Percentiles rank a stretch among this genome's conserved stretches.
These are phyloP conservation scores for Cordyceps cicadae DNA, from an alignment of 2,329 filamentous ascomycete species.

Conservation along the genomic window DNA sequence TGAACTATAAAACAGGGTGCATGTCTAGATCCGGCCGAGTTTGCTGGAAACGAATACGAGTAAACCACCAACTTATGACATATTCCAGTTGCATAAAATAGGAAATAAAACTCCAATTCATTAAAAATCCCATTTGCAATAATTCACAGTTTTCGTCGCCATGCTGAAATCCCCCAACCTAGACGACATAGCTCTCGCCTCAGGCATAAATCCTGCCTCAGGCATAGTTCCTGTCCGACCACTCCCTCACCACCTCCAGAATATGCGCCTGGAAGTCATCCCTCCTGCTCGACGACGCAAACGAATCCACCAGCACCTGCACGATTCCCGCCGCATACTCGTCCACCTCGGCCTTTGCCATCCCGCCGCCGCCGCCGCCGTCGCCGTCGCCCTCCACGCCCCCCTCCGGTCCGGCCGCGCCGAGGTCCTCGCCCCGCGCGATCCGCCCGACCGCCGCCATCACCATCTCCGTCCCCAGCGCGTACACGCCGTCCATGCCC, in stretches of 20 bases:
- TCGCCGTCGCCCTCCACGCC: not conserved
- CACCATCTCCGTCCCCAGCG: slow-evolving; percentile 1
- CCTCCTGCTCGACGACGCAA: not conserved
- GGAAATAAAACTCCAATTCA: no score
- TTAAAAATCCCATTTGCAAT: no score
- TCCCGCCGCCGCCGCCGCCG: no score
- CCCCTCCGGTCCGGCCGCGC: not conserved
- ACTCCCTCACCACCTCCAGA: slow-evolving; percentile 4
- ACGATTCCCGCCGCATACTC: slow-evolving; percentile 10
- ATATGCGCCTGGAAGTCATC: slow-evolving; percentile 10
- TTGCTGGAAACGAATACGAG: no score
- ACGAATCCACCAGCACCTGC: slow-evolving; percentile 7
- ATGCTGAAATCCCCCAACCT: no score
- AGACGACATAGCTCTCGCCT: no score
- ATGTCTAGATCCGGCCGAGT: no score
- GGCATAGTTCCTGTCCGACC: slow-evolving; percentile 7
- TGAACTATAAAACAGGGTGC: no score
- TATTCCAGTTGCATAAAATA: no score
- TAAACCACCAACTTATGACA: no score
- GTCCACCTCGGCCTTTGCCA: not conserved
- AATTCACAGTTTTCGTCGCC: no score
- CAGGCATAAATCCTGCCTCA: not conserved
- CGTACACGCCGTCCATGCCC: slow-evolving; percentile 5
- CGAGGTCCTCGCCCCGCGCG: slow-evolving; percentile 3
- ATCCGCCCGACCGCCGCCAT: not conserved